Conservation (phyloP, 2,329 filamentous ascomycete species). For the Tolypocladium endophyticum region DNA sequence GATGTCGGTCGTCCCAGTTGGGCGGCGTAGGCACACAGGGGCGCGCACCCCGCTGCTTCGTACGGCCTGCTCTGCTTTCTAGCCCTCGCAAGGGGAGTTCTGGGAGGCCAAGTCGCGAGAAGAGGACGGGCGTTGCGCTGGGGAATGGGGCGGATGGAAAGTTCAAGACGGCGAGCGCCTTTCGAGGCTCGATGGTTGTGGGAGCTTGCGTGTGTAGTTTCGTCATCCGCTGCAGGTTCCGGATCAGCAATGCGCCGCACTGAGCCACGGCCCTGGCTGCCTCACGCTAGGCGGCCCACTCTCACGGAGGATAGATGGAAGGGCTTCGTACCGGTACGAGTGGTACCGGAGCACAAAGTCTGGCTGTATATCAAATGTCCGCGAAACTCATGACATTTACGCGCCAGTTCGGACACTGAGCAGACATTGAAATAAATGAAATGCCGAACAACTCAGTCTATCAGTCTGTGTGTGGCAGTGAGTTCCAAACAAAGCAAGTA, state of each 20-base stretch:
- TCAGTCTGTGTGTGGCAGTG: neutral
- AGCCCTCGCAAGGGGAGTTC: too few relatives aligned
- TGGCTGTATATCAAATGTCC: neutral
- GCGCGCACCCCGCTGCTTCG: neutral
- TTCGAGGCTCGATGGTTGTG: neutral
- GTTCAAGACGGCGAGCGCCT: slow-evolving; percentile 1
- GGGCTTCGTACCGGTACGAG: neutral
- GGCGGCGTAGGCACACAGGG: neutral
- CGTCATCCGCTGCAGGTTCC: slow-evolving; percentile 6
- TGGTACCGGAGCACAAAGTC: neutral
- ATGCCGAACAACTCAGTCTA: neutral
- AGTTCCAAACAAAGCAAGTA: neutral
- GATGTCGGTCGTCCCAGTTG: neutral
- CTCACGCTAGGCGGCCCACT: neutral
- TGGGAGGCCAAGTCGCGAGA: neutral
- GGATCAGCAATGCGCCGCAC: neutral
- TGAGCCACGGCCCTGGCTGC: slow-evolving; percentile 1
- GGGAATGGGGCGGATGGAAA: neutral
- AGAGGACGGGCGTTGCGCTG: neutral
- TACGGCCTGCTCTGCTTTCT: neutral
- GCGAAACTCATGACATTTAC: neutral
- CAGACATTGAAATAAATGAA: neutral
- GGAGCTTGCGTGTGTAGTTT: slow-evolving; percentile 7
- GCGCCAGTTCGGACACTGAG: neutral
- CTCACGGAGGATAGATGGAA: neutral